Percentiles rank a stretch among this genome's conserved stretches.
phyloP scores from a whole-genome alignment of 129 eudicot genomes.

The Logfia minima region DNA sequence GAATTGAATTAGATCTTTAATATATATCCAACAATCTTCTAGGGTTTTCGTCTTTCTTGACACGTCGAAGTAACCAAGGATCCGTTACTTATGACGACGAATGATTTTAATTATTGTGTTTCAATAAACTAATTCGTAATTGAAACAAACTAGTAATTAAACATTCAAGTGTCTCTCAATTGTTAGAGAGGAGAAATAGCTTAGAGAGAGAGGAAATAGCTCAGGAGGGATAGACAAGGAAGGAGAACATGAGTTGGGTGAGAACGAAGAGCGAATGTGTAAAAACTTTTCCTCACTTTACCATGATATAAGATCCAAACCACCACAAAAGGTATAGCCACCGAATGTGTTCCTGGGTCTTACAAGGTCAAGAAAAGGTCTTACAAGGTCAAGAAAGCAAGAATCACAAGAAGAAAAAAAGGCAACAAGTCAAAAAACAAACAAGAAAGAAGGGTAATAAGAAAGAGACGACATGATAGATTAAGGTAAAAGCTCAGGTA shows the following conservation, averaged over 20 bases:
- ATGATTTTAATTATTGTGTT: not conserved
- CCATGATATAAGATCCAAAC: constrained; percentile 27
- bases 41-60: not conserved
- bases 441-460: not conserved
- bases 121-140: not conserved
- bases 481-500: constrained; percentile 68
- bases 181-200: not conserved
- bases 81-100: not conserved
- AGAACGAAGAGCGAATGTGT: constrained; percentile 30
- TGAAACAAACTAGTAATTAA: not conserved
- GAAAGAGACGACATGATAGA: constrained; percentile 9
- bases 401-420: constrained; percentile 28
- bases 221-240: constrained; percentile 98
- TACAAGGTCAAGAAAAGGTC: constrained; percentile 99
- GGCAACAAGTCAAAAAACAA: constrained; percentile 65
- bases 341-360: constrained; percentile 46
- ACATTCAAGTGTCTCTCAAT: not conserved
- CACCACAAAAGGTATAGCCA: constrained; percentile 5
- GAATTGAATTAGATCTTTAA: constrained; percentile 21
- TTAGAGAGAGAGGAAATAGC: constrained; percentile 31
- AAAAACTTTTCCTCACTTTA: constrained; percentile 9
- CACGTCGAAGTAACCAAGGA: not conserved
- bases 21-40: constrained; percentile 19
- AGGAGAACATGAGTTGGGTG: constrained; percentile 69
- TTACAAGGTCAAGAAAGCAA: constrained; percentile 95